These are phyloP conservation scores for Ciborinia camelliae DNA, from an alignment of 2,329 filamentous ascomycete genomes.

Conservation along the genomic window DNA sequence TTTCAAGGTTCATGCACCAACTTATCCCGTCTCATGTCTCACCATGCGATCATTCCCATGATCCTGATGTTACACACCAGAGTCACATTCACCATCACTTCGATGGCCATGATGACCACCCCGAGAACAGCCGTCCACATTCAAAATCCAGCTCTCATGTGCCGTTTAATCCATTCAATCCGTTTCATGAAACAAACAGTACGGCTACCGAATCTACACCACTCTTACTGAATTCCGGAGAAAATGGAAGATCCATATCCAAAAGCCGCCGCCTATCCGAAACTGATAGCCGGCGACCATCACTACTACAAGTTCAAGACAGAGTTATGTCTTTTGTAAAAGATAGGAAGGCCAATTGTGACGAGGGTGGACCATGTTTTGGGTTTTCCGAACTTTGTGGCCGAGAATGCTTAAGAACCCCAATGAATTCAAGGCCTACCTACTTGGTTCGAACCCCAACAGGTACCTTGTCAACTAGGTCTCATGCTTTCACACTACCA, in stretches of 20 bases:
- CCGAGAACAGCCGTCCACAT: constrained; percentile 2
- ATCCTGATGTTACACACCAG: constrained; percentile 46
- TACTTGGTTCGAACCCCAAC: constrained; percentile 22
- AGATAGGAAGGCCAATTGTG: constrained; percentile 61
- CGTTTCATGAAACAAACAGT: constrained; percentile 25
- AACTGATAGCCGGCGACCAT: constrained; percentile 44
- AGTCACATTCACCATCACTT: constrained; percentile 24
- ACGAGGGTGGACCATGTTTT: constrained; percentile 58
- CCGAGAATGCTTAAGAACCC: constrained; percentile 55
- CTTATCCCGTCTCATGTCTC: constrained; percentile 77
- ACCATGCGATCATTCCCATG: constrained; percentile 74
- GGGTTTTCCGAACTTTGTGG: constrained; percentile 65
- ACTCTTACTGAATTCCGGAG: constrained; percentile 25
- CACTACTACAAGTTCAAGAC: constrained; percentile 53
- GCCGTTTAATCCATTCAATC: background rate
- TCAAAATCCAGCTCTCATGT: constrained; percentile 4
- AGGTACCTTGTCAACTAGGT: constrained; percentile 19
- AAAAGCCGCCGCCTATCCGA: constrained; percentile 13
- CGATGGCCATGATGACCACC: background rate
- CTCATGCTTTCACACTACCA: constrained; percentile 12
- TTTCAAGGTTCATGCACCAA: constrained; percentile 69
- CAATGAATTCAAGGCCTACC: constrained; percentile 17
- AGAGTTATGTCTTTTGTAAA: constrained; percentile 62
- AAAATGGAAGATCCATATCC: constrained; percentile 17
- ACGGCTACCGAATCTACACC: constrained; percentile 33